Percentiles rank a stretch among this genome's conserved stretches.
Evolutionary conservation across 2,329 filamentous ascomycete species (phyloP).

Genomic region (Botrytis fragariae): DNA sequence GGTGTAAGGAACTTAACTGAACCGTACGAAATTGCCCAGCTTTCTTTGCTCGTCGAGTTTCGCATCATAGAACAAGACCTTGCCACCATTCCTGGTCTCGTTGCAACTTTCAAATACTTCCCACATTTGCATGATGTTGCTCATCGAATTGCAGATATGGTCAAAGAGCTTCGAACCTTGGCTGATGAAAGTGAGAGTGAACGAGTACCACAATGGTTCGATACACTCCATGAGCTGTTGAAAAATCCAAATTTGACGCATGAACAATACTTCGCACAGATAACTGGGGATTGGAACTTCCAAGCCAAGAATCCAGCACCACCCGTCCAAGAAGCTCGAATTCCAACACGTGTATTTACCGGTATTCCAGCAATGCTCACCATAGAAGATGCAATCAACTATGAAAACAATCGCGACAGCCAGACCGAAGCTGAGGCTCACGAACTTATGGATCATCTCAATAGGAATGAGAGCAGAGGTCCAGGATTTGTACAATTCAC

Average conservation of each 20-base stretch:
- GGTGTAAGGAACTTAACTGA: background rate
- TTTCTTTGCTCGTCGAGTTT: background rate
- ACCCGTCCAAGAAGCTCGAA: background rate
- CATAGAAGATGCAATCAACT: background rate
- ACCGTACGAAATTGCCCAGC: background rate
- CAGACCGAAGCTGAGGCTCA: background rate
- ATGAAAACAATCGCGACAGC: background rate
- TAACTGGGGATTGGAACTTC: background rate
- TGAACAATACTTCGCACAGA: background rate
- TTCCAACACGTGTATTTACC: background rate
- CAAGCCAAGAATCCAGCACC: background rate
- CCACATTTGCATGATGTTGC: background rate
- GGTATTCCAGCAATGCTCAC: background rate
- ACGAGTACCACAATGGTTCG: background rate
- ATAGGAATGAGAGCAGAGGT: constrained; percentile 4
- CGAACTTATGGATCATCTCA: background rate
- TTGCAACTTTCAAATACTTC: background rate
- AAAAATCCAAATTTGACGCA: background rate
- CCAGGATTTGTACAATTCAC: constrained; percentile 13
- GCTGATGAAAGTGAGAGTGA: background rate
- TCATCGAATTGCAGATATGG: background rate
- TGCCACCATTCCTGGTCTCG: background rate
- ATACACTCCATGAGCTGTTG: constrained; percentile 3
- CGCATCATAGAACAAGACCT: background rate
- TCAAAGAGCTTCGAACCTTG: background rate